A percentile compares a stretch with the other conserved stretches of the same genome.
phyloP scores from a whole-genome alignment of 768 basidiomycete species.

The Mycena amicta region DNA sequence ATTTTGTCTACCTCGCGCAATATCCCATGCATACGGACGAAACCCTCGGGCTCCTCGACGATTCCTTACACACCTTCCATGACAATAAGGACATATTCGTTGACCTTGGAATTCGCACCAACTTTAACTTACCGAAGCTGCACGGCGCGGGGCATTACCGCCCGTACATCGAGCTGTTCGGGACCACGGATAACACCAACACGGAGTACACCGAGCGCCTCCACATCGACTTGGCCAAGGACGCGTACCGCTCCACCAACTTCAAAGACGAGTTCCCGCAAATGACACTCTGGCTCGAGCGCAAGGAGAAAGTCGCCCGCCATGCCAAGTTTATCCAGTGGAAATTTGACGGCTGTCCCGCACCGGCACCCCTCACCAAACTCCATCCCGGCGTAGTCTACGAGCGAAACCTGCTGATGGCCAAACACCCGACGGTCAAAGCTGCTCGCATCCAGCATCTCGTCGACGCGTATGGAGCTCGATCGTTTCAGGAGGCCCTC shows the following conservation, averaged over 20 bases:
- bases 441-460: conserved; percentile 26
- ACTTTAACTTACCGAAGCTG: conserved; percentile 40
- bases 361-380: conserved; percentile 1
- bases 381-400: conserved; percentile 17
- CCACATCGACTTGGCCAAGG: conserved; percentile 30
- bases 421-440: conserved; percentile 28
- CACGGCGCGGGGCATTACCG: conserved; percentile 32
- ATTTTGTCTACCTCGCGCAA: conserved; percentile 3
- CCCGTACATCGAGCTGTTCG: conserved; percentile 26
- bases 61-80: not conserved
- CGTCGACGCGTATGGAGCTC: conserved; percentile 29
- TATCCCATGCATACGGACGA: conserved; percentile 1
- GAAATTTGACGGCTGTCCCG: conserved; percentile 15
- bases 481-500: conserved; percentile 29
- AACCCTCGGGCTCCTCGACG: not conserved
- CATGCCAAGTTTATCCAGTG: conserved; percentile 33
- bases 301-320: conserved; percentile 34
- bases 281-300: conserved; percentile 43
- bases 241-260: conserved; percentile 28
- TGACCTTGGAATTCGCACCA: conserved; percentile 22
- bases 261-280: conserved; percentile 34
- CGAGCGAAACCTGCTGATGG: conserved; percentile 19
- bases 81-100: conserved; percentile 3
- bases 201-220: conserved; percentile 36
- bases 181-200: conserved; percentile 34